A percentile compares a stretch with the other conserved stretches of the same genome.
phyloP scores from a whole-genome alignment of 1,139 yeast species.

The Debaryomyces sp. region DNA sequence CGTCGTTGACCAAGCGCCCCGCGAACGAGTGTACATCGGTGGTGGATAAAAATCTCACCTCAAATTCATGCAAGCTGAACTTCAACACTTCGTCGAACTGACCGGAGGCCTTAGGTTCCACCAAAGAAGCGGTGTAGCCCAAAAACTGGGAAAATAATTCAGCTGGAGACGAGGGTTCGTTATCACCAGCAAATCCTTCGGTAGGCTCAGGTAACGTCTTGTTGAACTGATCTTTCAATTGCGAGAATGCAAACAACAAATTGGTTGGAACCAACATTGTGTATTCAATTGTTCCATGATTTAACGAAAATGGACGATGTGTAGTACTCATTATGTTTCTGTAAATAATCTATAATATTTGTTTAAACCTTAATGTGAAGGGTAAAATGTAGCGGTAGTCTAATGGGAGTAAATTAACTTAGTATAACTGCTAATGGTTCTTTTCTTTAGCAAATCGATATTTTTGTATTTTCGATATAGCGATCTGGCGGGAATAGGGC shows the following conservation, averaged over 20 bases:
- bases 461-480: neutral
- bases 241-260: conserved; percentile 78
- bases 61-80: conserved; percentile 78
- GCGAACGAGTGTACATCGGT: conserved; percentile 92
- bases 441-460: neutral
- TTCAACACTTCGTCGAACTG: conserved; percentile 71
- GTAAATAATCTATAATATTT: conserved; percentile 2
- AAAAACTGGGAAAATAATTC: conserved; percentile 85
- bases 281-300: conserved; percentile 88
- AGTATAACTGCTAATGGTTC: neutral
- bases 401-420: neutral
- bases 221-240: conserved; percentile 82
- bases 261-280: conserved; percentile 84
- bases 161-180: conserved; percentile 86
- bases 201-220: conserved; percentile 80
- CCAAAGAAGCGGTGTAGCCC: conserved; percentile 71
- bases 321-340: conserved; percentile 24
- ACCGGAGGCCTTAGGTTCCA: conserved; percentile 48
- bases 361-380: neutral
- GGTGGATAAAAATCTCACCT: conserved; percentile 71
- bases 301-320: conserved; percentile 71
- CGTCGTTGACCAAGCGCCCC: conserved; percentile 60
- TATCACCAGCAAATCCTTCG: conserved; percentile 82
- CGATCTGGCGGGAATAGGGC: neutral
- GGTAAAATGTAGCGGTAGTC: neutral